Conservation (phyloP, 345 rosid genomes). For the Citropsis articulata region DNA sequence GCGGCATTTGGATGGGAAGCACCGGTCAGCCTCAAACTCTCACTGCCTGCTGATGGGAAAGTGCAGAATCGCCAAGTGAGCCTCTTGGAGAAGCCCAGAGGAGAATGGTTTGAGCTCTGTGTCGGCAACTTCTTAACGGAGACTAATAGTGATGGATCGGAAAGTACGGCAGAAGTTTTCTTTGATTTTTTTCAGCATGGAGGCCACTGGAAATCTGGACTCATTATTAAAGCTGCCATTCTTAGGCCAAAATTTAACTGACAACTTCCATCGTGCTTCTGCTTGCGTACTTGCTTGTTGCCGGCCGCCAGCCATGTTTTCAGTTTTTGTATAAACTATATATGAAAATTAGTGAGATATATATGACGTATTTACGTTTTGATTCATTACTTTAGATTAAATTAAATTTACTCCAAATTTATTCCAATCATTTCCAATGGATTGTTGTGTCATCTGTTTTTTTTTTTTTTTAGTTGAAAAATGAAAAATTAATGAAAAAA, state of each 20-base stretch:
- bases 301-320: no score
- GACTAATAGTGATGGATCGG: not conserved
- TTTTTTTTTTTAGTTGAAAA: no score
- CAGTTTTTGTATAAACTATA: no score
- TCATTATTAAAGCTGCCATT: slow-evolving; percentile 17
- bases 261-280: no score
- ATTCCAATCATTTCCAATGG: no score
- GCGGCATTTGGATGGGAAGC: slow-evolving; percentile 32
- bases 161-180: slow-evolving; percentile 13
- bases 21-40: slow-evolving; percentile 16
- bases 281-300: no score
- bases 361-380: no score
- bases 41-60: not conserved
- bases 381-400: no score
- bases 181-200: slow-evolving; percentile 21
- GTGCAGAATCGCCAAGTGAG: slow-evolving; percentile 18
- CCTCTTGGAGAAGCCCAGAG: slow-evolving; percentile 23
- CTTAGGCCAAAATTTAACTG: slow-evolving; percentile 14
- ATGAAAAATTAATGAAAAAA: no score
- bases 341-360: no score
- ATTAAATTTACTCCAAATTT: no score
- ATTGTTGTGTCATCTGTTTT: no score
- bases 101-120: slow-evolving; percentile 22
- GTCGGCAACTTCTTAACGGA: slow-evolving; percentile 15
- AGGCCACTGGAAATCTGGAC: slow-evolving; percentile 25